A percentile compares a stretch with the other conserved stretches of the same genome.
These are phyloP conservation scores for Dipteronia sinensis DNA, from an alignment of 345 rosid genomes.

Conservation along the genomic window DNA sequence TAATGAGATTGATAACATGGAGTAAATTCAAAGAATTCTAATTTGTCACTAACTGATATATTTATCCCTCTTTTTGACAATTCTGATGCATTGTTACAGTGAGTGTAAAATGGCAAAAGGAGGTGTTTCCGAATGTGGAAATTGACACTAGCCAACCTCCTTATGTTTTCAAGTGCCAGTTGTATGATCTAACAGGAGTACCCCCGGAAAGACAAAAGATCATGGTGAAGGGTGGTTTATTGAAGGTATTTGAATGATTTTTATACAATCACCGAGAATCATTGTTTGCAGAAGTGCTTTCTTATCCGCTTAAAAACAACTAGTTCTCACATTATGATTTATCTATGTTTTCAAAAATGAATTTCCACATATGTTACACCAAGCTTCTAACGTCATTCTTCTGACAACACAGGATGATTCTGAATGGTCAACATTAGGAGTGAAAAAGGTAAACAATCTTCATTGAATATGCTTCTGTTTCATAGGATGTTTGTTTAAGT, in stretches of 20 bases:
- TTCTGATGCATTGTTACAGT: conserved; percentile 44
- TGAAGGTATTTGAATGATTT: conserved; percentile 57
- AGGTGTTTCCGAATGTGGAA: conserved; percentile 76
- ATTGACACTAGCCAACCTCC: conserved; percentile 78
- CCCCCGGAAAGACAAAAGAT: conserved; percentile 98
- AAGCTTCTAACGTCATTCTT: conserved; percentile 13
- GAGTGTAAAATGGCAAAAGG: conserved; percentile 95
- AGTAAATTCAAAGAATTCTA: neutral
- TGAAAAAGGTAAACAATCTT: conserved; percentile 60
- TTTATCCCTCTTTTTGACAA: neutral
- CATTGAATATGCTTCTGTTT: neutral
- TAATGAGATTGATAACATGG: neutral
- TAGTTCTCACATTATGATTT: neutral
- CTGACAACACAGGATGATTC: conserved; percentile 73
- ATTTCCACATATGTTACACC: conserved; percentile 1
- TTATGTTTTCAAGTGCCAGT: conserved; percentile 83
- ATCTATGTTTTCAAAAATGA: neutral
- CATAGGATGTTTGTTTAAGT: neutral
- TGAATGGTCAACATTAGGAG: conserved; percentile 83
- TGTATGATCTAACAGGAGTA: conserved; percentile 89
- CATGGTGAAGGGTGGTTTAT: conserved; percentile 93
- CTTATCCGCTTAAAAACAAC: neutral
- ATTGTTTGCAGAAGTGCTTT: neutral
- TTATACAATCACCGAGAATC: neutral
- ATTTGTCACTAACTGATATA: neutral